phyloP scores from a whole-genome alignment of 768 basidiomycete genomes.

The Lactifluus subvellereus region DNA sequence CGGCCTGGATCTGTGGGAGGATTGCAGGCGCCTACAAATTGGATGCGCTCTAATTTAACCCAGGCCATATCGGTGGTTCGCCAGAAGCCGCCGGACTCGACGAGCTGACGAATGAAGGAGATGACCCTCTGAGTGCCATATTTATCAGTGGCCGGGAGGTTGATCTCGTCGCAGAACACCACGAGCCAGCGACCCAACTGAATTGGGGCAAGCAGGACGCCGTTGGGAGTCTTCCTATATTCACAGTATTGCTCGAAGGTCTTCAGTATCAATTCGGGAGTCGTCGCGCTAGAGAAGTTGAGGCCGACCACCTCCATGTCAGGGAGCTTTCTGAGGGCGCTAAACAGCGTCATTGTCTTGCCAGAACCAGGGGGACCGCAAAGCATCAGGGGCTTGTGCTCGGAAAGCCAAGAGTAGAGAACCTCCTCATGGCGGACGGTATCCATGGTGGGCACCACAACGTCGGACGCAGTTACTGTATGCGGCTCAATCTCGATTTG shows the following conservation, averaged over 20 bases:
- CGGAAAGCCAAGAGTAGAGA: conserved; percentile 96
- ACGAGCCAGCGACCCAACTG: conserved; percentile 98
- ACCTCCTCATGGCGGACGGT: conserved; percentile 99
- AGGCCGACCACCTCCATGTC: conserved; percentile 99
- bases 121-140: conserved; percentile 99
- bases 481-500: conserved; percentile 96
- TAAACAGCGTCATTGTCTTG: conserved; percentile 99
- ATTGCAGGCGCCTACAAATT: conserved; percentile 99
- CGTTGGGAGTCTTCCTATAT: conserved; percentile 96
- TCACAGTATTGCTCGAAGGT: conserved; percentile 99
- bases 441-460: conserved; percentile 97
- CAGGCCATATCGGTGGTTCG: conserved; percentile 90
- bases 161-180: conserved; percentile 99
- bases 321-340: conserved; percentile 92
- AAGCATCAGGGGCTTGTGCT: conserved; percentile 96
- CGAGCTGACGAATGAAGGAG: conserved; percentile 94
- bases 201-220: conserved; percentile 88
- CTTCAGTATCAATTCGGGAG: conserved; percentile 96
- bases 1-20: conserved; percentile 99
- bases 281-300: conserved; percentile 98
- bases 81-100: conserved; percentile 94
- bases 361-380: conserved; percentile 99
- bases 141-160: conserved; percentile 92
- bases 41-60: conserved; percentile 97
- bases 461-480: conserved; percentile 89